phyloP scores from a whole-genome alignment of 169 alveolate genomes.

The Plasmodium gallinaceum region DNA sequence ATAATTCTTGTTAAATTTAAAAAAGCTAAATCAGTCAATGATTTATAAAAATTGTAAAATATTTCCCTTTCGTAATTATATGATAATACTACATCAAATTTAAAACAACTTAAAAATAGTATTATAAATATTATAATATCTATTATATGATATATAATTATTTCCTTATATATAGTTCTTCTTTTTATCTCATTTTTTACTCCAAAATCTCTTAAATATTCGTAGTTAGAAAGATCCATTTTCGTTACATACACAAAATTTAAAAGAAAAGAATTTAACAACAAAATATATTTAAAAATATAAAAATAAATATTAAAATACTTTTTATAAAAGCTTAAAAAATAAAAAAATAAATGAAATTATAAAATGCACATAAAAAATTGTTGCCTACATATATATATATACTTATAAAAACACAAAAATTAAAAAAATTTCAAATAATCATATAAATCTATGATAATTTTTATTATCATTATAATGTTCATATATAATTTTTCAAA shows the following conservation, averaged over 20 bases:
- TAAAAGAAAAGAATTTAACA: neutral
- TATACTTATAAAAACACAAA: too few species aligned
- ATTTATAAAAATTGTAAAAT: slow-evolving; percentile 44
- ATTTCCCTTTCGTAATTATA: slow-evolving; percentile 19
- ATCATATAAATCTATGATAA: too few species aligned
- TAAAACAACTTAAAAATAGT: slow-evolving; percentile 36
- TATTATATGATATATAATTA: slow-evolving; percentile 41
- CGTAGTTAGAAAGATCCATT: slow-evolving; percentile 63
- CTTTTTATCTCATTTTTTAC: slow-evolving; percentile 44
- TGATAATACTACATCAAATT: slow-evolving; percentile 7
- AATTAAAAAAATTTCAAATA: too few species aligned
- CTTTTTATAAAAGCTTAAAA: neutral
- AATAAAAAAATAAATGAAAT: too few species aligned
- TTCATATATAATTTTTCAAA: too few species aligned
- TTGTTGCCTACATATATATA: too few species aligned
- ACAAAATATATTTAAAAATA: neutral
- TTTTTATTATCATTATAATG: too few species aligned
- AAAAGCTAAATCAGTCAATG: slow-evolving; percentile 25
- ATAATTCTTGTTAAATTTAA: slow-evolving; percentile 24
- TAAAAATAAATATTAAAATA: neutral
- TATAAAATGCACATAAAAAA: too few species aligned
- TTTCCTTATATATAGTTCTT: slow-evolving; percentile 13
- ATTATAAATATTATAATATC: slow-evolving; percentile 21
- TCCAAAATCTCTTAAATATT: slow-evolving; percentile 42
- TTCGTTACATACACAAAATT: neutral